These are phyloP conservation scores for Dictyostelium firmibasis DNA, from an alignment of 78 protist genomes.

Conservation along the genomic window DNA sequence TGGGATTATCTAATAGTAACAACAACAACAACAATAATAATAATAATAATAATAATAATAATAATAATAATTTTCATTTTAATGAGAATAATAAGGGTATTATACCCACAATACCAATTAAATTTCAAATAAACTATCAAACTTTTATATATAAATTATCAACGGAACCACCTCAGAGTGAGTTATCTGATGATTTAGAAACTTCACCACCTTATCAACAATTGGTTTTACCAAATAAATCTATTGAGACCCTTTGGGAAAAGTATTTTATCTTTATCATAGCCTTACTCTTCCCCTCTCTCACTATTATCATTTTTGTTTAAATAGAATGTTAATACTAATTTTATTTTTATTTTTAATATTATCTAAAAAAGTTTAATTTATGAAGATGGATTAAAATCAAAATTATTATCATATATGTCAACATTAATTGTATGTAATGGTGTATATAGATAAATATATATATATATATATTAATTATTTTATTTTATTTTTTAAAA, in stretches of 20 bases:
- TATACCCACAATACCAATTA: not conserved
- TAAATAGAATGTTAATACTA: not conserved
- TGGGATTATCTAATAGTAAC: not conserved
- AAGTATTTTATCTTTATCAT: not conserved
- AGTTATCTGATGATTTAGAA: conserved; percentile 31
- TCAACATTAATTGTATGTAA: conserved; percentile 1
- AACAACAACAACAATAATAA: not conserved
- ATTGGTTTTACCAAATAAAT: conserved; percentile 77
- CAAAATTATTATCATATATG: conserved; percentile 74
- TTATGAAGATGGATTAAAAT: conserved; percentile 73
- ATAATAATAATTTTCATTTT: not conserved
- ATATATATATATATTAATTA: conserved; percentile 77
- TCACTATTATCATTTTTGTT: not conserved
- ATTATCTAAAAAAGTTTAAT: conserved; percentile 12
- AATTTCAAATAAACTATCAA: not conserved
- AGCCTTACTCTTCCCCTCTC: no score
- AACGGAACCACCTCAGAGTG: conserved; percentile 9
- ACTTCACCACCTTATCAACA: conserved; percentile 35
- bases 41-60: not conserved
- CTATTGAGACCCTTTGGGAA: conserved; percentile 87
- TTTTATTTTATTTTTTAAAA: not conserved
- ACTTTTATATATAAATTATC: conserved; percentile 10
- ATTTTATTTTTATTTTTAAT: not conserved
- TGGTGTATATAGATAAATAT: no score
- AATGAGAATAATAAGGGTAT: not conserved